These are phyloP conservation scores for Meira miltonrushii DNA, from an alignment of 1,284 basidiomycete genomes.

Conservation along the genomic window DNA sequence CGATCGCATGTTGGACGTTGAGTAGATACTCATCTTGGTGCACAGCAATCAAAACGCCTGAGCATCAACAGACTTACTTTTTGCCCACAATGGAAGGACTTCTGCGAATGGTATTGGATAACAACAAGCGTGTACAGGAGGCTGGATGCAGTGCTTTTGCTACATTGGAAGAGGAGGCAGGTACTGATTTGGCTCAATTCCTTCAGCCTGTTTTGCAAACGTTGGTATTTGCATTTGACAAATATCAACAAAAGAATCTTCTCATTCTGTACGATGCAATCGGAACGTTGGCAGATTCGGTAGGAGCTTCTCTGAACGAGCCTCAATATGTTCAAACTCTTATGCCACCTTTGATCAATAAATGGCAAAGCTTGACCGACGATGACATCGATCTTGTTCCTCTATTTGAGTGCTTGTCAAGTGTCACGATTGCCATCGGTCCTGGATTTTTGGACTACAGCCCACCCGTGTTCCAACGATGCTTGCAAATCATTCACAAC, in stretches of 20 bases:
- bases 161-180: constrained; percentile 96
- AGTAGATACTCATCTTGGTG: constrained; percentile 98
- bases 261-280: constrained; percentile 97
- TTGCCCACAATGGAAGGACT: constrained; percentile 97
- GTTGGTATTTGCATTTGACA: constrained; percentile 89
- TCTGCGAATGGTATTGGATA: constrained; percentile 94
- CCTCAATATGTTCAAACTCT: constrained; percentile 84
- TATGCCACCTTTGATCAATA: constrained; percentile 86
- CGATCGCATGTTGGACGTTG: constrained; percentile 98
- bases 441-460: constrained; percentile 84
- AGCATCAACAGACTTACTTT: constrained; percentile 84
- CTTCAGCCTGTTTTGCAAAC: constrained; percentile 91
- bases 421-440: constrained; percentile 93
- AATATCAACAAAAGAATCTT: constrained; percentile 99
- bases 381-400: constrained; percentile 91
- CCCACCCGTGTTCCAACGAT: constrained; percentile 85
- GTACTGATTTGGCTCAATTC: constrained; percentile 79
- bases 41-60: constrained; percentile 68
- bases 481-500: constrained; percentile 75
- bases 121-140: constrained; percentile 98
- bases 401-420: constrained; percentile 82
- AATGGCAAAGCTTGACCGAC: constrained; percentile 83
- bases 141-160: constrained; percentile 98
- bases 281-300: constrained; percentile 93
- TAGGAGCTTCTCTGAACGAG: constrained; percentile 79